Percentiles rank a stretch among this genome's conserved stretches.
Evolutionary conservation across 768 basidiomycete species (phyloP).

Genomic region (Hypsizygus marmoreus): DNA sequence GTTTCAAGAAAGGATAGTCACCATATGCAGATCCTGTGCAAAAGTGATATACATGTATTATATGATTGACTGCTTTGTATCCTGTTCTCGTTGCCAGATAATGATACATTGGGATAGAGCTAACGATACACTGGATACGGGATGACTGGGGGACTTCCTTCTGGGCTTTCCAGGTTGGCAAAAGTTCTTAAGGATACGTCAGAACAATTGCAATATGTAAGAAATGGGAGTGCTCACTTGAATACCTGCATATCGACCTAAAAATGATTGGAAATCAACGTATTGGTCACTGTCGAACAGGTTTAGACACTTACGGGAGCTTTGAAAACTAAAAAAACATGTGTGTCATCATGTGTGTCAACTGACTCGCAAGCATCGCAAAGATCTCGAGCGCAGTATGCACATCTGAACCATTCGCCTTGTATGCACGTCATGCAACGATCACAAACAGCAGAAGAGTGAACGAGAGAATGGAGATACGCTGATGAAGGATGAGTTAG

Average conservation of each 20-base stretch:
- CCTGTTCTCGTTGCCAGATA: not conserved
- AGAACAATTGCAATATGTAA: conserved; percentile 4
- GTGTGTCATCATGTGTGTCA: conserved; percentile 81
- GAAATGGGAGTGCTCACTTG: conserved; percentile 45
- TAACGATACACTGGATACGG: conserved; percentile 60
- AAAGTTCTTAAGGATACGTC: conserved; percentile 41
- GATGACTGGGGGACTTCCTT: conserved; percentile 57
- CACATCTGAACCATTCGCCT: conserved; percentile 93
- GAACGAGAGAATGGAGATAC: conserved; percentile 62
- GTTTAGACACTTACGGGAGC: conserved; percentile 52
- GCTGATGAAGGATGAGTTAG: conserved; percentile 35
- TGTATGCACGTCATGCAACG: conserved; percentile 78
- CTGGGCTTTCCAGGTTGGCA: conserved; percentile 59
- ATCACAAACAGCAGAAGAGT: conserved; percentile 79
- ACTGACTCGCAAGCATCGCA: conserved; percentile 80
- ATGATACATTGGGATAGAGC: not conserved
- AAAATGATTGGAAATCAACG: conserved; percentile 7
- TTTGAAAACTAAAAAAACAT: conserved; percentile 89
- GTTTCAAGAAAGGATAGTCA: conserved; percentile 68
- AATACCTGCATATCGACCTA: conserved; percentile 78
- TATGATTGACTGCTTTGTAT: not conserved
- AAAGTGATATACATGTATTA: conserved; percentile 6
- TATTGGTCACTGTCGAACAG: conserved; percentile 1
- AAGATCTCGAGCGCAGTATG: conserved; percentile 84
- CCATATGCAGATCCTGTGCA: not conserved